Base-by-base conservation (phyloP, 2,329 filamentous ascomycete genomes). In the Aureobasidium melanogenum region DNA sequence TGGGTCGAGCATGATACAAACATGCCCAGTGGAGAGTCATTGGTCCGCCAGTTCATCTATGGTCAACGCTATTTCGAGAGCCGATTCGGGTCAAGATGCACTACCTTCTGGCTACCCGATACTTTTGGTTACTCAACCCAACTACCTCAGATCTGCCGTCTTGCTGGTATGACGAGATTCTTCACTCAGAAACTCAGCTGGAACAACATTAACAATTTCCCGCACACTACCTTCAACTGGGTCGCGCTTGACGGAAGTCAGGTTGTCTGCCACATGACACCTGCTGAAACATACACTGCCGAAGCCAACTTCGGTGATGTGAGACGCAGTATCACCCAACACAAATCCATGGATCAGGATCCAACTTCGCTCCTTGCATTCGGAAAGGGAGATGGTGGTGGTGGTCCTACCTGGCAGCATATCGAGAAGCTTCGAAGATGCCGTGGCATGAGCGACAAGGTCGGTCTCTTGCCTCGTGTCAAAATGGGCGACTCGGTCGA, bases 1-100 rank as follows among this genome's bases (percentile, higher is more conserved):
- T 99, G 94, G 94, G 93, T 99, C 17, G 94, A 99, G 72, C 94
- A 99, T 71, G 94, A 99, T 72, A 99, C 94, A 65, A 99, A 99
- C 71, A 83, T 99, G 82, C 94, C 94, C 0, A 93, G 91, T 69
- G 94, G 94, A 51, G 94, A 99, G 75, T 96, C 93, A 2, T 82
- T 99, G 39, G 88, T 94, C 50, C 85, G 94, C 44, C 94, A 99
- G 72, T 99, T 99, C 71, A 73, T 99, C 52, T 97, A 97, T 68
- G 94, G 94, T 3, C 94, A 99, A 72, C 83, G 94, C 43, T 96
- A 93, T 77, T 99, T 96, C 67, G 88, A 99, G 74, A 89, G 88
- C 73, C 86, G 90, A 67, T 99, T 99, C 72, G 94, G 94, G 46
- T 83, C 89, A 69, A 85, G 94, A 65, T 93, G 87, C 74, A 84